These are phyloP conservation scores for Ophiostoma tasmaniense DNA, from an alignment of 2,329 filamentous ascomycete genomes.

Conservation along the genomic window DNA sequence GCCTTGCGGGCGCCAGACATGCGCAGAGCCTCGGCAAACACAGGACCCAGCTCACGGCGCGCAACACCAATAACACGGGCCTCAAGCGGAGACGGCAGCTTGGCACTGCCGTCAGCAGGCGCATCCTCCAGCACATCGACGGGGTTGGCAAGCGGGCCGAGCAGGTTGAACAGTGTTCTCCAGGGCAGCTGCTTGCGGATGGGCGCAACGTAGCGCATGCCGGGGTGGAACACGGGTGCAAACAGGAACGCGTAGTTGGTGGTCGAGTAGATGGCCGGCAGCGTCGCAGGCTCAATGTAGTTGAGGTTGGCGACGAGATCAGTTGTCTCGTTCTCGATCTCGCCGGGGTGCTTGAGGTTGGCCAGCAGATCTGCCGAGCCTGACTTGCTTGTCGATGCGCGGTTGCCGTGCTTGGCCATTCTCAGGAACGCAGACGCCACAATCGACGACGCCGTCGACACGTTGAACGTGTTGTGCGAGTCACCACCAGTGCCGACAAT, in stretches of 20 bases:
- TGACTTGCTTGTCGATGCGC: constrained; percentile 88
- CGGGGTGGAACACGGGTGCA: constrained; percentile 91
- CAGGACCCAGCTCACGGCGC: constrained; percentile 72
- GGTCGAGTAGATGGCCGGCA: constrained; percentile 63
- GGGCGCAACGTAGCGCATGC: constrained; percentile 80
- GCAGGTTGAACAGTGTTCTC: constrained; percentile 94
- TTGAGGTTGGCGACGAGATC: constrained; percentile 59
- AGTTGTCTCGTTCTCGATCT: constrained; percentile 20
- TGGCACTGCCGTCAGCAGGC: constrained; percentile 1
- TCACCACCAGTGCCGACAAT: constrained; percentile 97
- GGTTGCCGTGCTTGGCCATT: constrained; percentile 92
- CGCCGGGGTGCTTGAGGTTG: constrained; percentile 51
- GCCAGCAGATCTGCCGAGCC: constrained; percentile 88
- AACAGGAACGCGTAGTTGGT: constrained; percentile 95
- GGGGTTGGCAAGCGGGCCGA: constrained; percentile 87
- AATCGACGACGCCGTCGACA: constrained; percentile 91
- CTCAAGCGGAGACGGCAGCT: constrained; percentile 46
- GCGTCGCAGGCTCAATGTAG: constrained; percentile 62
- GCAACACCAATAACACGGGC: constrained; percentile 91
- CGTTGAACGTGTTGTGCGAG: constrained; percentile 96
- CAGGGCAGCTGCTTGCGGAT: constrained; percentile 84
- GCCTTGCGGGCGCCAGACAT: constrained; percentile 73
- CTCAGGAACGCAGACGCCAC: constrained; percentile 76
- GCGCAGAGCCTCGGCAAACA: constrained; percentile 78
- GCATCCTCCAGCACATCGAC: constrained; percentile 50